Base-by-base conservation (phyloP, 257 asterid species). In the Knoxia roxburghii region DNA sequence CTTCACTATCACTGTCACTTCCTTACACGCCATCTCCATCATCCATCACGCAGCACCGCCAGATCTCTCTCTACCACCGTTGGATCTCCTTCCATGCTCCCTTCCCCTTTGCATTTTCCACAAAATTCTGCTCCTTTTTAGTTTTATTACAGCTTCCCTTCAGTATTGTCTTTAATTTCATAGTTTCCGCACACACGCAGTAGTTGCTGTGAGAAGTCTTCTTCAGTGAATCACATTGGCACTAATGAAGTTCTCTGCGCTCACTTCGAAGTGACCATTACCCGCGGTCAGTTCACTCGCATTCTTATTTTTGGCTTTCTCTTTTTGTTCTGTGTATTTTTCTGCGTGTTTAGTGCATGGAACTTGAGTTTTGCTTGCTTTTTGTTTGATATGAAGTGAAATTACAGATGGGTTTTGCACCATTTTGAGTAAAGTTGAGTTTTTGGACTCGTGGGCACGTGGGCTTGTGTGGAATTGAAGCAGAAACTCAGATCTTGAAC, bases 1-100 rank as follows among this genome's bases (percentile, higher is more conserved):
- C 40, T 72, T 55, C 76, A 54, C 71, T 43, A 64, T 72, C 75
- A 71, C 59, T 71, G 65, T 71, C 65, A 21, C 45, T 7, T 2
- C n/a, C 3, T 23, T 15, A 14, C 37, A 35, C 26, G 6, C 35
- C 62, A 24, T 23, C 20, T 23, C 48, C 69, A 12, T 65, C 60
- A 49, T 65, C 17, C 35, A 24, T 26, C 49, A 56, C 0, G 23
- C n/a, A 35, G n/a, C 48, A 41, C 65, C 60, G 23, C 23, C 71
- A 55, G 70, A 72, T 64, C 76, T 72, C 76, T 32, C 26, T 39
- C 43, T 2, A 26, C 59, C 29, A 64, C 59, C 65, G 58, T 72
- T 64, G 76, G 76, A 72, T 72, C 76, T 53, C 55, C 61, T 55
- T 32, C 59, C 70, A 63, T 64, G 46, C 70, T 57, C 48, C 35